Evolutionary conservation across 768 basidiomycete species (phyloP).

Genomic region (Boletus subparvulus): DNA sequence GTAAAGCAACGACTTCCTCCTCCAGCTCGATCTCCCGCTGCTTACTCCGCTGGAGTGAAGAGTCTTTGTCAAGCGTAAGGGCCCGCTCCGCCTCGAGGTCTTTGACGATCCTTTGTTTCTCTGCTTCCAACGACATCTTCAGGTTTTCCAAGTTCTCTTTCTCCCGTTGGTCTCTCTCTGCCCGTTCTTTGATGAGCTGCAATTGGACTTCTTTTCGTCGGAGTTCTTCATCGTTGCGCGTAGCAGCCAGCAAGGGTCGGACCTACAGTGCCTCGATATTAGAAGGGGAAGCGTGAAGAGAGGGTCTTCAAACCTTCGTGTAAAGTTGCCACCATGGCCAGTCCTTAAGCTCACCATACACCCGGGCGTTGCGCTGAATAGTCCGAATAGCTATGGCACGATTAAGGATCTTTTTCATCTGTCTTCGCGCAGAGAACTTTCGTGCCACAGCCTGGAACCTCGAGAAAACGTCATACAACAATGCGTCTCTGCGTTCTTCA

Average conservation of each 20-base stretch:
- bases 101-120: conserved; percentile 79
- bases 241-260: conserved; percentile 89
- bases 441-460: conserved; percentile 83
- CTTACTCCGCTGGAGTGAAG: conserved; percentile 78
- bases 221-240: conserved; percentile 89
- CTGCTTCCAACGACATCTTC: conserved; percentile 79
- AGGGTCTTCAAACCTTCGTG: conserved; percentile 61
- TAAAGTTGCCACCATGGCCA: conserved; percentile 99
- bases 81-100: conserved; percentile 81
- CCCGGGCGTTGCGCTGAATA: conserved; percentile 90
- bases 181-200: conserved; percentile 73
- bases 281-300: not conserved
- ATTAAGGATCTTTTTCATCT: conserved; percentile 93
- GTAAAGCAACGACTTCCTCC: conserved; percentile 78
- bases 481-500: conserved; percentile 85
- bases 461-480: conserved; percentile 89
- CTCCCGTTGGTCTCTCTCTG: conserved; percentile 84
- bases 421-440: conserved; percentile 82
- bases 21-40: conserved; percentile 81
- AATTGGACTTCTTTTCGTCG: conserved; percentile 85
- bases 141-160: conserved; percentile 73
- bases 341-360: conserved; percentile 85
- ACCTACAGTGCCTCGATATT: conserved; percentile 48
- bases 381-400: conserved; percentile 88
- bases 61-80: conserved; percentile 80